Evolutionary conservation across 805 yeast species (phyloP).

Genomic region (Starmerella geochares): DNA sequence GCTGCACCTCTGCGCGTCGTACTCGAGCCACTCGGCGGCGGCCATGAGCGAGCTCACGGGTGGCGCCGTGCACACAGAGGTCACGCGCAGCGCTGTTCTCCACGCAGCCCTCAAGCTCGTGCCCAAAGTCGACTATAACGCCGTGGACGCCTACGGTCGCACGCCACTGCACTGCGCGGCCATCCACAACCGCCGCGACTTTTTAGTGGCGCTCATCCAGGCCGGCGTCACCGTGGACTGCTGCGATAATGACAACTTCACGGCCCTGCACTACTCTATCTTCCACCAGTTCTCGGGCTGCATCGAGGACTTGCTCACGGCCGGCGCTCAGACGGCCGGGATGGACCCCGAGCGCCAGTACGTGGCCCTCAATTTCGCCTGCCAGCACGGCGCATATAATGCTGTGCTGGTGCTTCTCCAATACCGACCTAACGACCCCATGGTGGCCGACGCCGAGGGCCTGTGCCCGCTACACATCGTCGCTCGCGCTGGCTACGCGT

Average conservation of each 20-base stretch:
- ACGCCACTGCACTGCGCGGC: constrained; percentile 84
- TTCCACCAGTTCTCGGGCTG: constrained; percentile 52
- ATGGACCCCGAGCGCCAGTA: constrained; percentile 39
- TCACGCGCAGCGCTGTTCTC: constrained; percentile 28
- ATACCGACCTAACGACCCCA: constrained; percentile 32
- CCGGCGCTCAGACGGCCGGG: constrained; percentile 37
- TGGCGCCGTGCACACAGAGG: constrained; percentile 8
- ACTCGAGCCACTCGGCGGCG: constrained; percentile 7
- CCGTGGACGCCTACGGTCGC: constrained; percentile 44
- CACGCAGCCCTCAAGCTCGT: constrained; percentile 27
- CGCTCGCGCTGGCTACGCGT: constrained; percentile 69
- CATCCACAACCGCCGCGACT: constrained; percentile 38
- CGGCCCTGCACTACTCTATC: constrained; percentile 74
- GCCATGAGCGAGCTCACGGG: constrained; percentile 12
- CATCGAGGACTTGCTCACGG: constrained; percentile 41
- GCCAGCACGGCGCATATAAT: constrained; percentile 67
- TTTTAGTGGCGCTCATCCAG: constrained; percentile 38
- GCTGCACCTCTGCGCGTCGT: constrained; percentile 52
- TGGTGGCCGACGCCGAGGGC: constrained; percentile 69
- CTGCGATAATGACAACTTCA: constrained; percentile 41
- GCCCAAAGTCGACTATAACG: constrained; percentile 27
- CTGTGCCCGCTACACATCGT: constrained; percentile 78
- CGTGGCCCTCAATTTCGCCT: constrained; percentile 65
- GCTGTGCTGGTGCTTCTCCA: constrained; percentile 56
- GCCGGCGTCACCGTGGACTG: constrained; percentile 32